Conservation (phyloP, 1,284 basidiomycete genomes). For the Lentinus polychrous region DNA sequence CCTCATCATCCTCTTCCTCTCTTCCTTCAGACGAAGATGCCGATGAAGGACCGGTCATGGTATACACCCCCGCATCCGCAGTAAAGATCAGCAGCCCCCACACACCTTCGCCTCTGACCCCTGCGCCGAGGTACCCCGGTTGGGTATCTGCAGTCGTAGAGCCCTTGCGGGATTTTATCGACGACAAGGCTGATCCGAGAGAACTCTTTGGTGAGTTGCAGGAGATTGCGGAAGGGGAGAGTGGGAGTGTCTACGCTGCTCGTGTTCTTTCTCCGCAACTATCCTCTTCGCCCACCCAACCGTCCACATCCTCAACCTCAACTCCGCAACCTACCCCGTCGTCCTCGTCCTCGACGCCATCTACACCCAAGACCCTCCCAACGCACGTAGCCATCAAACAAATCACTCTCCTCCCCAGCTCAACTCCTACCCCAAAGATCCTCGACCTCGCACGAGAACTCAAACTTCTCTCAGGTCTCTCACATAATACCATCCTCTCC, state of each 20-base stretch:
- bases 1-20: no score
- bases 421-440: constrained; percentile 38
- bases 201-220: constrained; percentile 55
- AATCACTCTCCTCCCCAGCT: constrained; percentile 49
- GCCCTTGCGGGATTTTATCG: constrained; percentile 58
- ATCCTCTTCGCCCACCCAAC: not conserved
- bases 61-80: not conserved
- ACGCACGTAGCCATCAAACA: constrained; percentile 59
- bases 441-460: constrained; percentile 55
- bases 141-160: constrained; percentile 48
- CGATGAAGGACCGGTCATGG: constrained; percentile 6
- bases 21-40: no score
- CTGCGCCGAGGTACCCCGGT: constrained; percentile 21
- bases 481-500: constrained; percentile 53
- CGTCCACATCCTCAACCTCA: not conserved
- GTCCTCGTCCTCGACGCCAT: not conserved
- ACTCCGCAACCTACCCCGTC: not conserved
- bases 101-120: constrained; percentile 19
- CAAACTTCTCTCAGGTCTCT: constrained; percentile 43
- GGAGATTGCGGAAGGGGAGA: constrained; percentile 77
- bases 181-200: constrained; percentile 51
- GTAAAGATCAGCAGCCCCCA: constrained; percentile 8
- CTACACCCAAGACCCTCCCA: constrained; percentile 20
- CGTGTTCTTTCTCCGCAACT: constrained; percentile 27
- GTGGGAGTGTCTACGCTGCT: constrained; percentile 65